Percentiles rank a stretch among this genome's conserved stretches.
Conservation (phyloP, 2,329 filamentous ascomycete species). For the Exophiala sp. region DNA sequence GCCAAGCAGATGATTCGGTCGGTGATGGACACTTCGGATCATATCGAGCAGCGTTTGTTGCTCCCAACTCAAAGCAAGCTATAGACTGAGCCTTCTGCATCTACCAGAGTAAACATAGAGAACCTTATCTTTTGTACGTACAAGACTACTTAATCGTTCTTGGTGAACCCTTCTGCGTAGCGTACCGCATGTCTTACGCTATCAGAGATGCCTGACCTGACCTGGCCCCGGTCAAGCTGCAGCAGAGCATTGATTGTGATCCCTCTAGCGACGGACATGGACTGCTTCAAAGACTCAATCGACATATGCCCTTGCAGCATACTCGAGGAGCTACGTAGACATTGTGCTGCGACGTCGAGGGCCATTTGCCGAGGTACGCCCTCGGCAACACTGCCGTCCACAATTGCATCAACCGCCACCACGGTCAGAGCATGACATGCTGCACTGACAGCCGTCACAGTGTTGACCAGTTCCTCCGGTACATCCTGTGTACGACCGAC, state of each 20-base stretch:
- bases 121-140: neutral
- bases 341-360: conserved; percentile 51
- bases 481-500: conserved; percentile 51
- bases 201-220: conserved; percentile 10
- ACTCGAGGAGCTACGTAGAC: conserved; percentile 33
- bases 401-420: conserved; percentile 48
- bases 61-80: neutral
- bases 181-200: conserved; percentile 1
- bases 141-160: neutral
- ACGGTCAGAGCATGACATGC: conserved; percentile 15
- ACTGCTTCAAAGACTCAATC: conserved; percentile 45
- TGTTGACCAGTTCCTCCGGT: conserved; percentile 54
- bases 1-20: conserved; percentile 42
- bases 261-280: conserved; percentile 49
- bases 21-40: conserved; percentile 29
- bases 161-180: neutral
- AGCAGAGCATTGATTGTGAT: conserved; percentile 51
- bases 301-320: conserved; percentile 25
- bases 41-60: neutral
- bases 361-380: conserved; percentile 50
- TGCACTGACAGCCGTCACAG: conserved; percentile 52
- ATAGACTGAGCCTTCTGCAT: neutral
- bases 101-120: neutral
- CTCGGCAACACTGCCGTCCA: conserved; percentile 53
- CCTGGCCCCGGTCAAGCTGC: conserved; percentile 43